These are phyloP conservation scores for Kodamaea kaohsiungensis DNA, from an alignment of 805 yeast species.

Conservation along the genomic window DNA sequence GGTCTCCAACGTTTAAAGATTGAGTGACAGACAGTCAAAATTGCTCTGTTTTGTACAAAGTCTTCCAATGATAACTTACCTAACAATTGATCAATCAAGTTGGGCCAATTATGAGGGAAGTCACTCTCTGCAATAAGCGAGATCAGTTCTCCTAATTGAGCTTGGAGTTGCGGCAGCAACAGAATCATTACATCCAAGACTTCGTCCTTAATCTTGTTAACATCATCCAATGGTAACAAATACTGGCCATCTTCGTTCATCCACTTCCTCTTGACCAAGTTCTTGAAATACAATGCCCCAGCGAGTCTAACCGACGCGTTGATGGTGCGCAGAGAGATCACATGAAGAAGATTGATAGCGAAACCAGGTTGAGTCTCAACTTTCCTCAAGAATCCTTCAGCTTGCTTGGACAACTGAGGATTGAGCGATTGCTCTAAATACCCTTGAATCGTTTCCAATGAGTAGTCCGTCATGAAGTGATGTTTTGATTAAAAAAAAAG, in stretches of 20 bases:
- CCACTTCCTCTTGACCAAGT: constrained; percentile 83
- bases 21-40: constrained; percentile 89
- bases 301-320: constrained; percentile 71
- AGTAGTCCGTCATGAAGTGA: constrained; percentile 8
- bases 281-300: constrained; percentile 87
- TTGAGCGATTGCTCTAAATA: constrained; percentile 63
- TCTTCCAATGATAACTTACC: constrained; percentile 63
- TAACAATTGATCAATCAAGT: constrained; percentile 72
- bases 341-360: constrained; percentile 69
- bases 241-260: constrained; percentile 86
- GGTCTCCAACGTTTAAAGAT: constrained; percentile 98
- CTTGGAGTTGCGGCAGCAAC: constrained; percentile 75
- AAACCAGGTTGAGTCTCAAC: constrained; percentile 74
- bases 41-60: constrained; percentile 77
- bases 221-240: constrained; percentile 60
- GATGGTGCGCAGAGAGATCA: constrained; percentile 64
- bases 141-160: constrained; percentile 94
- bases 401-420: constrained; percentile 62
- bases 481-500: neutral
- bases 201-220: constrained; percentile 66
- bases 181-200: constrained; percentile 85
- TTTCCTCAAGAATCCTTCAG: constrained; percentile 64
- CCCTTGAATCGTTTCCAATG: constrained; percentile 41
- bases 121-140: constrained; percentile 93
- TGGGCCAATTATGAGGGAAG: constrained; percentile 89